Percentiles rank a stretch among this genome's conserved stretches.
Evolutionary conservation across 305 asterid genomes (phyloP).

Genomic region (Andrographis paniculata): DNA sequence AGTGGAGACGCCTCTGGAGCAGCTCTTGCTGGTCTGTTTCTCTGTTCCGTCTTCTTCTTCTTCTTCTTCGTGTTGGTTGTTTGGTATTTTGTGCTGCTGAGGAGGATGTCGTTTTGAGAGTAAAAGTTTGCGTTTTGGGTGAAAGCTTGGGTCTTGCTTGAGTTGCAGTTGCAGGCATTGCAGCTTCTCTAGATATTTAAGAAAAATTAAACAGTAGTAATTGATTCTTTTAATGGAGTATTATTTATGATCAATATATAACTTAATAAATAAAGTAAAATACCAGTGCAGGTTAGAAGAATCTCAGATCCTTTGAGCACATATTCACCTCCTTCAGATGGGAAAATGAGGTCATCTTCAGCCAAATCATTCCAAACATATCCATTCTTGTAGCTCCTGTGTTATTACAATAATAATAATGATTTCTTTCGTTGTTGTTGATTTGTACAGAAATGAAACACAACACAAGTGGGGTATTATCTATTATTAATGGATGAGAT

Average conservation of each 20-base stretch:
- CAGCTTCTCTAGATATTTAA: not conserved
- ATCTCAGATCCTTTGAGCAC: slow-evolving; percentile 37
- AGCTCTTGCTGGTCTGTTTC: not conserved
- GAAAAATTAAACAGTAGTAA: not conserved
- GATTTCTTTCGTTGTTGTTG: no score
- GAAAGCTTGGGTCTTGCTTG: no score
- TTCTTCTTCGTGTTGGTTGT: no score
- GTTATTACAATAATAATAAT: no score
- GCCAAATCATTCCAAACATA: slow-evolving; percentile 54
- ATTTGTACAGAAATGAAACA: no score
- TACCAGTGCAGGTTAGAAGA: slow-evolving; percentile 24
- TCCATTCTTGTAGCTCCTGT: slow-evolving; percentile 54
- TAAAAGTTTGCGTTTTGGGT: no score
- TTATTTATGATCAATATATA: not conserved
- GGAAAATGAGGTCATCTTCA: slow-evolving; percentile 38
- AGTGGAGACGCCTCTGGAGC: not conserved
- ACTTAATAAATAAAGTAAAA: not conserved
- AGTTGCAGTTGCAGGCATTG: no score
- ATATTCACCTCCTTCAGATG: slow-evolving; percentile 27
- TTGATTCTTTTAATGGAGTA: no score
- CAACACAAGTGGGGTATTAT: not conserved
- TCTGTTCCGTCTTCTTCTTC: not conserved
- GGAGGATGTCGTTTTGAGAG: no score
- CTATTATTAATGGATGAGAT: no score
- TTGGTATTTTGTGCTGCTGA: no score